These are phyloP conservation scores for Chlorella sp. DNA, from an alignment of 139 green algal species.

Conservation along the genomic window DNA sequence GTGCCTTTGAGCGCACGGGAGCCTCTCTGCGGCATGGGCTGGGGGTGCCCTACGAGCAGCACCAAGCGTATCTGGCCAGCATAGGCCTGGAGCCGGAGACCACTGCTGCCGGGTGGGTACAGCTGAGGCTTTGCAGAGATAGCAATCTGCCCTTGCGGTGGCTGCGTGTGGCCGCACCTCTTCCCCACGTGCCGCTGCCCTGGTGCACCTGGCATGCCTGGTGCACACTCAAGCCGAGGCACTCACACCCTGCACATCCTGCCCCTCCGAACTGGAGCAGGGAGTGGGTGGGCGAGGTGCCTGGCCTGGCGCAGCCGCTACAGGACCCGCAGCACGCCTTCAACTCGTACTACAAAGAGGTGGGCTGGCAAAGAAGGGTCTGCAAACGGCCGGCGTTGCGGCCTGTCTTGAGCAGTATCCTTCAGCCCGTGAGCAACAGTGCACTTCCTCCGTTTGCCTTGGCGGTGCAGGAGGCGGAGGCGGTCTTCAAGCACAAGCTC, in stretches of 20 bases:
- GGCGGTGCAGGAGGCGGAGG: slow-evolving; percentile 24
- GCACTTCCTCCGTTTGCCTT: no score
- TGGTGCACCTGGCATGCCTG: no score
- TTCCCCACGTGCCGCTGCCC: neutral
- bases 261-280: neutral
- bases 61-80: slow-evolving; percentile 19
- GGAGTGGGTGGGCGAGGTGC: neutral
- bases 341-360: slow-evolving; percentile 43
- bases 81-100: slow-evolving; percentile 29
- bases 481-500: slow-evolving; percentile 24
- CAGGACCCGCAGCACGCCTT: slow-evolving; percentile 43
- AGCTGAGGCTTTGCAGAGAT: neutral
- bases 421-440: no score
- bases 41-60: neutral
- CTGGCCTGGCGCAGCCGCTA: slow-evolving; percentile 7
- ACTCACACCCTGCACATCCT: neutral
- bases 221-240: neutral
- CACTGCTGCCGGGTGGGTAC: slow-evolving; percentile 12
- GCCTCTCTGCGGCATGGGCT: slow-evolving; percentile 40
- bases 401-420: no score
- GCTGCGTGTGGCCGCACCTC: neutral
- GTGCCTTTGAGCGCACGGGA: slow-evolving; percentile 26
- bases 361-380: no score
- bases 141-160: neutral
- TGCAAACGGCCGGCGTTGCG: no score